phyloP scores from a whole-genome alignment of 2,329 filamentous ascomycete genomes.

The Xylariaceae sp. region DNA sequence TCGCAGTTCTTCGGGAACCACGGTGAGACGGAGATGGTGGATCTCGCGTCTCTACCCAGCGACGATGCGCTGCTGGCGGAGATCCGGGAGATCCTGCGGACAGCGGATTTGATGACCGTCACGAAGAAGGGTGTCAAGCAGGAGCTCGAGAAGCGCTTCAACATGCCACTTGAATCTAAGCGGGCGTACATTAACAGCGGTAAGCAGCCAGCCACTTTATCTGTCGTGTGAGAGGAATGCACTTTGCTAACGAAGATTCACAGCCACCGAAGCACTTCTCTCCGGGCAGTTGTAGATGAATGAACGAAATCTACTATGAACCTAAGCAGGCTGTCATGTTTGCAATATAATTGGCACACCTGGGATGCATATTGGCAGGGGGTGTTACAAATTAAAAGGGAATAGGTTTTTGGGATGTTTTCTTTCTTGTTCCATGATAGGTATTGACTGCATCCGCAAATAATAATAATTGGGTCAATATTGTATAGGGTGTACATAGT shows the following conservation, averaged over 20 bases:
- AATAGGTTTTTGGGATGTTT: conserved; percentile 1
- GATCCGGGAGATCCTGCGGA: conserved; percentile 88
- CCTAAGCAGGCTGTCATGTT: not conserved
- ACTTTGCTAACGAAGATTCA: conserved; percentile 27
- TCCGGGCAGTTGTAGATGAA: conserved; percentile 62
- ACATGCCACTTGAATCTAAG: conserved; percentile 77
- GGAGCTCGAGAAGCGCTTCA: conserved; percentile 87
- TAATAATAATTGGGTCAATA: conserved; percentile 19
- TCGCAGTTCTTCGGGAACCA: conserved; percentile 54
- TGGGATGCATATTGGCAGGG: conserved; percentile 16
- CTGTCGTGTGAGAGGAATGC: not conserved
- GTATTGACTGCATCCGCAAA: conserved; percentile 13
- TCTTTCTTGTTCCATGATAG: conserved; percentile 10
- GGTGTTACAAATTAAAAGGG: conserved; percentile 17
- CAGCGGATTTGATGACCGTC: conserved; percentile 91
- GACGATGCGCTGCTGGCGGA: conserved; percentile 89
- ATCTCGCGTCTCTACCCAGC: conserved; percentile 69
- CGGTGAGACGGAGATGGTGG: conserved; percentile 67
- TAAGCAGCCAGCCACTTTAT: conserved; percentile 44
- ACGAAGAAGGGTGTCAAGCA: conserved; percentile 98
- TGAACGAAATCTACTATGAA: not conserved
- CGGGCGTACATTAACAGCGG: conserved; percentile 90
- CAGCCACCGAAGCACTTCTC: conserved; percentile 72
- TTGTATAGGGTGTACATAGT: not conserved
- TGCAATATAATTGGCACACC: conserved; percentile 8